Evolutionary conservation across 345 rosid species (phyloP), one percentile per base, ranked within the genome.

Genomic region (Jatropha curcas): DNA sequence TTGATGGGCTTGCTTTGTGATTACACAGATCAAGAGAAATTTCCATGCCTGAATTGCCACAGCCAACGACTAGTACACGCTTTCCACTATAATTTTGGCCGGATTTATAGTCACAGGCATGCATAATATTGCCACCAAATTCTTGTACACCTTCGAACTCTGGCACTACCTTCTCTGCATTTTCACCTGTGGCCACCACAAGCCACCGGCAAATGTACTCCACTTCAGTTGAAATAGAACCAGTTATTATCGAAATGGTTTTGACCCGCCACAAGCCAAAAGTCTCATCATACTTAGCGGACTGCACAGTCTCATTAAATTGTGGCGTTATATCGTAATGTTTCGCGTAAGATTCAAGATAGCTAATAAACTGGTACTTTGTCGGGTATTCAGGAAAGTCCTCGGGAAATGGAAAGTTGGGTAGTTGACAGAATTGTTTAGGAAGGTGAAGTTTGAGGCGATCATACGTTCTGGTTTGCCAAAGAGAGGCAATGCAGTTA

Each of bases 11-110:
- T 17, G 88, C 93, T 48, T 85, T 82, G 62, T 90, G 84, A 46
- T 90, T 90, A 73, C 88, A 85, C 56, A 92, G 94, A 79, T 92
- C 98, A 3, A 90, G 83, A 77, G 93, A 89, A 30, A 90, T 90
- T 72, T 92, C 98, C 98, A 92, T 92, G 65, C 98, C 98, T 10
- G 98, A 92, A 84, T 92, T 89, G 34, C 97, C 98, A 11, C 98
- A 92, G 37, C 98, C 98, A 4, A 92, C 98, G 0, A 92, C 93
- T 10, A 92, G 81, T 1, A 90, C 97, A 4, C 76, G 74, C 77
- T 90, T 84, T 5, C 92, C 97, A 1, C 81, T 59, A 71, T 76
- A 83, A 64, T 77, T 82, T 70, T 82, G 84, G 4, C 97, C 96
- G 1, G 94, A 89, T 82, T 89, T 92, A 65, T 90, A 92, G 51